Evolutionary conservation across 306 rosid genomes (phyloP), one percentile per base, ranked within the genome.

Genomic region (Adenanthera pavonina): DNA sequence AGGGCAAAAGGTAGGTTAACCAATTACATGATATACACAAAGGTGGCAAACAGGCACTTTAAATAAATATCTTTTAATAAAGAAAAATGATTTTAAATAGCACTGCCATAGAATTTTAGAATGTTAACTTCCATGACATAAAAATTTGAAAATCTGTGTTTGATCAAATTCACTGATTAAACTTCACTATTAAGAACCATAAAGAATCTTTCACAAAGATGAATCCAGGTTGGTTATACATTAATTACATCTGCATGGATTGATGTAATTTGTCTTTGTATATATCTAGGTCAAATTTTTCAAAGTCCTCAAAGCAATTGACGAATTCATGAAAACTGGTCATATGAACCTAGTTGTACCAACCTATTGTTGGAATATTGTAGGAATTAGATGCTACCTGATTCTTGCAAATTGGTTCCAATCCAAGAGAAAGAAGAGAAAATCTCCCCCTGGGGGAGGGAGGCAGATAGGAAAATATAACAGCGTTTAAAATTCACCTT

Each of bases 401-500:
- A 79, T 10, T 84, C 85, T 16, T 25, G 80, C 44, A 73, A 3
- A 53, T 15, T 62, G 38, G 35, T 64, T 77, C 65, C 80, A 40
- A 53, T 81, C 77, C 60, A 40, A 53, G 80, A 64, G 81, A 72
- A 40, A 53, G 80, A 64, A 85, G 67, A 41, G 34, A 68, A 53
- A 53, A 75, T 67, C 56, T 20, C 65, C 36, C 65, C 34, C 7
- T 11, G 12, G 33, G 2, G 65, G 36, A 60, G 43, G 10, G 47
- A 44, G 34, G 53, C 71, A 62, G 65, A 69, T 25, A 13, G 52
- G 67, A 12, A 56, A 48, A 73, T 15, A 77, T 43, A 19, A 35
- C n/a, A 14, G 33, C 8, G 19, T 20, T 47, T 70, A 34, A 48
- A 74, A 78, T 79, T 82, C 69, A 94, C 98, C 97, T 94, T 94